Evolutionary conservation across 2,329 filamentous ascomycete species (phyloP), one percentile per base, ranked within the genome.

Genomic region (Pyrenophora teres): DNA sequence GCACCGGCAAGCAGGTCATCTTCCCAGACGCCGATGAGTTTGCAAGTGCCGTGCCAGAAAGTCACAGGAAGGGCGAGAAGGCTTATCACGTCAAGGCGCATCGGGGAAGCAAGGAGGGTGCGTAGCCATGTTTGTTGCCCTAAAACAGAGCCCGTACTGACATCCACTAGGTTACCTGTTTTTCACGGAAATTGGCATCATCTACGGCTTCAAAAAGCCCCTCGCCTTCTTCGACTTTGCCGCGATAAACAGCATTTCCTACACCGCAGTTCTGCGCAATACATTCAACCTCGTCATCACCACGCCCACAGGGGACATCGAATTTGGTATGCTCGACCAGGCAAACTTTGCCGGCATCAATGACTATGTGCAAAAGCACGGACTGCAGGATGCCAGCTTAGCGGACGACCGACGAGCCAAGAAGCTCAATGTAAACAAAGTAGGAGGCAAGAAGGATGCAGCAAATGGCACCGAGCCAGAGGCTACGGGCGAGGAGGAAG

Each of bases 151-250:
- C 13, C 31, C 18, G 6, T 35, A 32, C 62, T 67, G 45, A 69
- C 49, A 44, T n/a, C 6, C 4, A 1, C 8, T 52, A 85, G 83
- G 84, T 33, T 87, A 83, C 63, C 77, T 87, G 12, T 87, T 85
- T 74, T 81, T 87, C 67, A 78, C 86, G 9, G 77, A 81, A 16
- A 80, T 77, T 7, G 85, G 85, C 27, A 83, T 87, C 40, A 69
- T 87, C 35, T 87, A 83, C 64, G 84, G 81, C 35, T 87, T 86
- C 77, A 87, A 86, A 64, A 87, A 87, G 63, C 85, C 85, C 0
- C 74, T 87, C 19, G 69, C 81, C 7, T 87, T 83, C 73, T 86
- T 87, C 64, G 78, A 83, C 7, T 85, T 87, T 54, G 78, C 80
- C 40, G 75, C 77, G 31, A 78, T 87, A 51, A 81, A 82, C 44